These are phyloP conservation scores for Cinchona pubescens DNA, from an alignment of 257 asterid species.

Conservation along the genomic window DNA sequence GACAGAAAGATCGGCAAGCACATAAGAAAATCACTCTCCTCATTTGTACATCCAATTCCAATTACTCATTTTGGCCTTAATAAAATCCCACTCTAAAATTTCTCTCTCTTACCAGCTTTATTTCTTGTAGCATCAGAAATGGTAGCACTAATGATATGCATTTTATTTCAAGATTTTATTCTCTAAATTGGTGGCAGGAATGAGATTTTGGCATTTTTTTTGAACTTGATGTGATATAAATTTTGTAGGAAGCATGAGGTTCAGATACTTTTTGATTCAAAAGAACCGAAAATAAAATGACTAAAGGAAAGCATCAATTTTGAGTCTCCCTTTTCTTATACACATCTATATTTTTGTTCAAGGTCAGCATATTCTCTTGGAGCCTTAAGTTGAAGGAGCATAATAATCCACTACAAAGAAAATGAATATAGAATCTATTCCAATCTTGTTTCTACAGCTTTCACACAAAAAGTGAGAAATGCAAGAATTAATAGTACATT, in stretches of 20 bases:
- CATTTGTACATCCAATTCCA: too few species aligned
- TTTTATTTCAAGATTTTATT: too few species aligned
- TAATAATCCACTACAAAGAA: background rate
- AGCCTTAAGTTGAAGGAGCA: background rate
- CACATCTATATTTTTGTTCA: too few species aligned
- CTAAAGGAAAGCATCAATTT: background rate
- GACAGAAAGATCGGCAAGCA: too few species aligned
- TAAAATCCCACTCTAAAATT: too few species aligned
- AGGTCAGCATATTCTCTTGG: constrained; percentile 1
- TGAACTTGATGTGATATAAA: background rate
- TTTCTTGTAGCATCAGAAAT: too few species aligned
- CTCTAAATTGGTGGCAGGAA: background rate
- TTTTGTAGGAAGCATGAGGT: background rate
- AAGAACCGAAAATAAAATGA: background rate
- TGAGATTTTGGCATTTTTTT: background rate
- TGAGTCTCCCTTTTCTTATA: background rate
- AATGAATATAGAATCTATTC: background rate
- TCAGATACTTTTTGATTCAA: constrained; percentile 1
- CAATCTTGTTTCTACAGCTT: background rate
- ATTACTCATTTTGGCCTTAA: too few species aligned
- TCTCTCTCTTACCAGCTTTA: too few species aligned
- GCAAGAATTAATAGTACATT: background rate
- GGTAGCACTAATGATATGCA: too few species aligned
- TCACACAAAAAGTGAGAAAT: background rate
- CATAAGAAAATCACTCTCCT: too few species aligned